Conservation (phyloP, 495 filamentous ascomycete genomes). For the Xylaria telfairii region DNA sequence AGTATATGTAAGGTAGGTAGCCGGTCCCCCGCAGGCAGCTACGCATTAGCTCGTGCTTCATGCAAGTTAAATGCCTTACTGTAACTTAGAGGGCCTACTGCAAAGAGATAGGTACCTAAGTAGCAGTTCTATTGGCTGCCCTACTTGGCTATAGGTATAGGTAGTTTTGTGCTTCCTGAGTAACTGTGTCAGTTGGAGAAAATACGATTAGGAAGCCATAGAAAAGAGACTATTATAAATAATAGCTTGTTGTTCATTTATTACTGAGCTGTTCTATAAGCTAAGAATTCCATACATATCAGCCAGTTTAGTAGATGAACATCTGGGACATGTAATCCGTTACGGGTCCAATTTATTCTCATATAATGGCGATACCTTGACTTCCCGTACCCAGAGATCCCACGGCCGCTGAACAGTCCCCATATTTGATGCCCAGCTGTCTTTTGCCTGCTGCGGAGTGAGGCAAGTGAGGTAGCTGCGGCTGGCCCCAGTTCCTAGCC, state of each 20-base stretch:
- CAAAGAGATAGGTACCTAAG: no score
- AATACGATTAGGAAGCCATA: background rate
- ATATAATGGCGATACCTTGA: constrained; percentile 45
- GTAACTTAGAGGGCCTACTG: no score
- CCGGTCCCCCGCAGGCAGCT: background rate
- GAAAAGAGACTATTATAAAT: background rate
- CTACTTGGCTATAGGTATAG: background rate
- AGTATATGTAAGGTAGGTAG: background rate
- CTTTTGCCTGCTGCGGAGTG: constrained; percentile 1
- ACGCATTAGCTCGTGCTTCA: background rate
- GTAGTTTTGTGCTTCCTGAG: background rate
- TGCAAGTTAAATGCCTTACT: background rate
- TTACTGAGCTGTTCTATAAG: no score
- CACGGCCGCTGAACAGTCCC: constrained; percentile 42
- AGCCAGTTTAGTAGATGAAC: background rate
- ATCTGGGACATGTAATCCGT: background rate
- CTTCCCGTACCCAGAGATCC: constrained; percentile 52
- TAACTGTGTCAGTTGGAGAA: background rate
- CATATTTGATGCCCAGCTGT: constrained; percentile 33
- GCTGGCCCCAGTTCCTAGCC: background rate
- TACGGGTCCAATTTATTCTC: constrained; percentile 18
- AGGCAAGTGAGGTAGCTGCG: background rate
- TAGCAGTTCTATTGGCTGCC: background rate
- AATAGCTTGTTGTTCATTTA: background rate
- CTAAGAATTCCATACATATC: background rate